Evolutionary conservation across 371 early-diverging fungal species (phyloP), one percentile per base, ranked within the genome.

Genomic region (Actinomortierella wolfii): DNA sequence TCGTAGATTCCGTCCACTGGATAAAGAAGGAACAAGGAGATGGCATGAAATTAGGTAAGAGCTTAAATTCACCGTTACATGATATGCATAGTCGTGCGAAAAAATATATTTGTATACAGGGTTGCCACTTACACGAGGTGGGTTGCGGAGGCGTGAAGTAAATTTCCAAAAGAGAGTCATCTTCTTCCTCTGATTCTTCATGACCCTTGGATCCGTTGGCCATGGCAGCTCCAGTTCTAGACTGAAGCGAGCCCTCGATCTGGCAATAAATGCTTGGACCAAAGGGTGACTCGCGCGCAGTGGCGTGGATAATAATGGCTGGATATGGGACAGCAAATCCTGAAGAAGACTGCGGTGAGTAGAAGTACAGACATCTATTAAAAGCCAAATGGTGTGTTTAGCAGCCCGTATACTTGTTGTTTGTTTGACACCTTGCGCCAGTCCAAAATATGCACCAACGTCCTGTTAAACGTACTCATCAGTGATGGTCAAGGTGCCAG

Each of bases 281-380:
- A 20, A 82, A 85, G 17, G 78, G 79, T n/a, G 60, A 42, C 26
- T 81, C 83, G 46, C 89, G 84, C 6, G 92, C 89, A 50, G 89
- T 86, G 18, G 94, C 94, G 55, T 94, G 92, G 55, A 94, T 89
- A 39, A 90, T 85, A 56, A 94, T 89, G 55, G 85, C 82, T 0
- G 84, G 88, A 52, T 92, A 94, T 54, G 87, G 85, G 54, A 94
- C 81, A 13, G 89, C 71, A 48, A 91, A 82, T 11, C 88, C 88
- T 11, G 78, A 63, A 21, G 74, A 54, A 1, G 67, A 65, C 3
- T 24, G 51, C 2, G 65, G 49, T 0, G 84, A 85, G 71, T 81
- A 85, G 61, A 86, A 88, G 54, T 83, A 86, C 2, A 86, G 59
- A 26, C 62, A 71, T 28, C 71, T 71, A 29, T n/a, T n/a, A n/a